These are phyloP conservation scores for Melastoma candidum DNA, from an alignment of 441 rosid genomes.

Conservation along the genomic window DNA sequence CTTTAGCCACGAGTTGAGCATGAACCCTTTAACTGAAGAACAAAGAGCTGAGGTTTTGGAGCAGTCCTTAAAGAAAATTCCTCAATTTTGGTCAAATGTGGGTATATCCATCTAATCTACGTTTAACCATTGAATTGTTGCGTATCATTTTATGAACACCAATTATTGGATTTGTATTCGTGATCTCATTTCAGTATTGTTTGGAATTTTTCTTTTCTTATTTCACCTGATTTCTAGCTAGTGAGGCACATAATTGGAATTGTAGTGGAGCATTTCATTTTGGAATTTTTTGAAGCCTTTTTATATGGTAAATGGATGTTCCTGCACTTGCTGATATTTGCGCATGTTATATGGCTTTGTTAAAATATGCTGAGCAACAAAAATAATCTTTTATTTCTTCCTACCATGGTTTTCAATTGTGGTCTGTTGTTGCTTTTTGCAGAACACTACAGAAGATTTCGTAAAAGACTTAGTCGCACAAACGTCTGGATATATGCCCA, in stretches of 20 bases:
- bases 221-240: no score
- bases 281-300: no score
- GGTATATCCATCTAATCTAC: constrained; percentile 20
- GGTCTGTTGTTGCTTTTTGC: constrained; percentile 24
- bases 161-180: no score
- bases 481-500: constrained; percentile 90
- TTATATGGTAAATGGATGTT: no score
- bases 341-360: no score
- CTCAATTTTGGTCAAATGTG: constrained; percentile 58
- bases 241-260: no score
- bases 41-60: constrained; percentile 72
- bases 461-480: constrained; percentile 76
- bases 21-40: constrained; percentile 78
- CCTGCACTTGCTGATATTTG: no score
- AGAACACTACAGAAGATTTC: constrained; percentile 53
- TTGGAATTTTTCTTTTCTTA: no score
- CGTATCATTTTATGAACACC: no score
- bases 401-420: background rate
- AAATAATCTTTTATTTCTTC: background rate
- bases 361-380: no score
- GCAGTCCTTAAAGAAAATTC: constrained; percentile 58
- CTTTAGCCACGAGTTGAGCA: constrained; percentile 91
- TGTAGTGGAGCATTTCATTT: no score
- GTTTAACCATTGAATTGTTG: background rate
- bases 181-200: no score